Base-by-base conservation (phyloP, 2,329 filamentous ascomycete genomes). In the Colletotrichum zoysiae region DNA sequence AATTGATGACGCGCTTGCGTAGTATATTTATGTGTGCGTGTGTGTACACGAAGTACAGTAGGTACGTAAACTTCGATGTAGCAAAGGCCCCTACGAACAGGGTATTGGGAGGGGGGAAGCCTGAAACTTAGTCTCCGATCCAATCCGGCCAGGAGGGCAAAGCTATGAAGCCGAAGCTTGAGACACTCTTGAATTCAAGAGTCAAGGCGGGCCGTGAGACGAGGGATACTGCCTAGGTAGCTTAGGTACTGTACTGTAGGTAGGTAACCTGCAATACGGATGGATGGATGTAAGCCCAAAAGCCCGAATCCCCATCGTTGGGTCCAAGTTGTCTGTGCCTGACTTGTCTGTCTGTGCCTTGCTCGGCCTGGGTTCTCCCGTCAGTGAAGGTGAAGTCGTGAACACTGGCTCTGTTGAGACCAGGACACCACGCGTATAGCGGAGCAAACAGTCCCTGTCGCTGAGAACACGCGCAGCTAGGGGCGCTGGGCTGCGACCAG, bases 101-200 rank as follows among this genome's bases (percentile, higher is more conserved):
- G 23, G 33, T 40, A 50, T 23, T 46, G 18, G 20, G 20, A 40
- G 51, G 44, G 33, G 18, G 16, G 53, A 57, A 51, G 44, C 55
- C 40, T 53, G 67, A 67, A 56, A 33, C 35, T 38, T 48, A 35
- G 26, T 26, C 48, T 51, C 64, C 46, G n/a, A 30, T 53, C 53
- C 46, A 26, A 38, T 53, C 53, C 33, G 20, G n/a, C 46, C 26
- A 33, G 42, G 35, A 68, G 60, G 60, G 62, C 55, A 65, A 30
- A 55, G 46, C n/a, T 23, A 38, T 66, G 67, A 63, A 55, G 55
- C 55, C 55, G 50, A 63, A 68, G 65, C 68, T 68, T 71, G 68
- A 71, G 68, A 71, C 69, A 71, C 33, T 23, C 42, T 57, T 26
- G 26, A 26, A 26, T 26, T 44, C 35, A 18, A 57, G 35, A 57